Conservation (phyloP, 768 basidiomycete species). For the Termitomyces bulborhizus region DNA sequence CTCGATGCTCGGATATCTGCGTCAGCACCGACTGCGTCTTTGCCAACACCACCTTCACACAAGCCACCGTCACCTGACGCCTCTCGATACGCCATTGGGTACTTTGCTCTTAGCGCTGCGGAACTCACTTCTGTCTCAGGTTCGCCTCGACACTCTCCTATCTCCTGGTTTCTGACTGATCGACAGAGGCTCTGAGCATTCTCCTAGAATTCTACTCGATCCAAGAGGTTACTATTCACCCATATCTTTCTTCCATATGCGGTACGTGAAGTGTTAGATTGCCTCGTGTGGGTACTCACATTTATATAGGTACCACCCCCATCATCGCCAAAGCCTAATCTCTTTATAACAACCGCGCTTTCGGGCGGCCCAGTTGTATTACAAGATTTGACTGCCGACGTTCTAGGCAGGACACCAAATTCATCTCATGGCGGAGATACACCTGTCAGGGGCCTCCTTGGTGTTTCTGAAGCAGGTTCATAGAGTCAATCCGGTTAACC, state of each 20-base stretch:
- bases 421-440: conserved; percentile 57
- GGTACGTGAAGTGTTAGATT: conserved; percentile 31
- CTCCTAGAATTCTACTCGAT: conserved; percentile 69
- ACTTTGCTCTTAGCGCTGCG: conserved; percentile 54
- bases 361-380: conserved; percentile 10
- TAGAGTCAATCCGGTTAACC: background rate
- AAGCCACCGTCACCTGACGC: conserved; percentile 69
- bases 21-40: conserved; percentile 64
- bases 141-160: conserved; percentile 20
- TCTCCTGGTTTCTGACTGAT: conserved; percentile 1
- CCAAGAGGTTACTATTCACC: conserved; percentile 44
- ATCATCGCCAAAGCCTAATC: conserved; percentile 19
- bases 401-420: conserved; percentile 44
- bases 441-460: conserved; percentile 30
- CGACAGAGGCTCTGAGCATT: conserved; percentile 55
- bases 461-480: conserved; percentile 5
- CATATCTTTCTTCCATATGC: conserved; percentile 48
- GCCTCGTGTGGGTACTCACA: background rate
- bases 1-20: conserved; percentile 70
- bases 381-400: conserved; percentile 19
- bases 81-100: conserved; percentile 59
- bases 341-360: conserved; percentile 15
- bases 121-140: conserved; percentile 60
- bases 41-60: conserved; percentile 78
- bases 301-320: conserved; percentile 44